These are phyloP conservation scores for Eimeria maxima DNA, from an alignment of 169 alveolate species.

Conservation along the genomic window DNA sequence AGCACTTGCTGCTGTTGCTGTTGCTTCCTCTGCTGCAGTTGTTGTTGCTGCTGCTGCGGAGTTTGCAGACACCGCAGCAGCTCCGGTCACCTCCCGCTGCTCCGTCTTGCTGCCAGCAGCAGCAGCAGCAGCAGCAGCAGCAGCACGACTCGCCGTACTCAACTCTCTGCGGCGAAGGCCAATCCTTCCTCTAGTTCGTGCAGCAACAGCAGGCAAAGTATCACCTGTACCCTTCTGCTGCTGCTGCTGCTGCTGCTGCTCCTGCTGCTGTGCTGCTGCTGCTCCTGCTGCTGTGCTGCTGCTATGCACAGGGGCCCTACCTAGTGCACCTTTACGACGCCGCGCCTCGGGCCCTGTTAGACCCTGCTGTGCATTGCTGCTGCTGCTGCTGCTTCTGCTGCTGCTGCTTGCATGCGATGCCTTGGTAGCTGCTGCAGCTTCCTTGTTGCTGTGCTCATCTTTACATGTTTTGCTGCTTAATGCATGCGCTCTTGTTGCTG, in stretches of 20 bases:
- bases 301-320: neutral
- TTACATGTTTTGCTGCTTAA: neutral
- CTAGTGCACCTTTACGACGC: neutral
- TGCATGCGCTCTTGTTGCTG: too few relatives aligned
- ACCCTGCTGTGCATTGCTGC: neutral
- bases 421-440: neutral
- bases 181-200: neutral
- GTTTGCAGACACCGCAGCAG: neutral
- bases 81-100: neutral
- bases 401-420: neutral
- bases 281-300: neutral
- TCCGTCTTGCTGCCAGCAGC: neutral
- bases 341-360: neutral
- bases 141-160: neutral
- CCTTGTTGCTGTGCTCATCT: neutral
- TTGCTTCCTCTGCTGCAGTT: neutral
- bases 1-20: too few relatives aligned
- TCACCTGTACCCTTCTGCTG: slow-evolving; percentile 21
- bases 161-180: slow-evolving; percentile 26
- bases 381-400: slow-evolving; percentile 11
- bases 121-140: neutral
- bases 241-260: slow-evolving; percentile 33
- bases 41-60: neutral
- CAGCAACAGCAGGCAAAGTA: neutral
- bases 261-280: slow-evolving; percentile 49